Percentiles rank a stretch among this genome's conserved stretches.
Conservation (phyloP, 495 filamentous ascomycete genomes). For the Talaromyces wortmannii region DNA sequence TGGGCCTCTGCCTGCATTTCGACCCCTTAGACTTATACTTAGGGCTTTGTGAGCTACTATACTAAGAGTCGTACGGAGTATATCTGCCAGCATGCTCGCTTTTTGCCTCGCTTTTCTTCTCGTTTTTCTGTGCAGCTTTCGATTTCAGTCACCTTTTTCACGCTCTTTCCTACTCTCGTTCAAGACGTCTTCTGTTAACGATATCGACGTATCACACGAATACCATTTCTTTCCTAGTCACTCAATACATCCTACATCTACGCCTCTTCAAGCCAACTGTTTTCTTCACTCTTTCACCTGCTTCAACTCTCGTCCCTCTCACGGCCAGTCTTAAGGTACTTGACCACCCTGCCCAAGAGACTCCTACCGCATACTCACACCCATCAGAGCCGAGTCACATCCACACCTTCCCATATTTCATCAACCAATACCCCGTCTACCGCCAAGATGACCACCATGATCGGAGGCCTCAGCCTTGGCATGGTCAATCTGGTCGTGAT, state of each 20-base stretch:
- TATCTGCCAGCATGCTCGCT: no score
- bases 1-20: no score
- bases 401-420: neutral
- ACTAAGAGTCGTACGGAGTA: no score
- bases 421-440: neutral
- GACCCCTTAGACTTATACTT: no score
- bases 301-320: no score
- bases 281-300: no score
- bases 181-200: neutral
- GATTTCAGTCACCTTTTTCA: neutral
- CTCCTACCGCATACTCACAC: no score
- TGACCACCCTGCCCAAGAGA: no score
- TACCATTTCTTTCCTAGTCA: neutral
- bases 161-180: neutral
- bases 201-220: neutral
- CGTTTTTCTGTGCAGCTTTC: no score
- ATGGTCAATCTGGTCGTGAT: constrained; percentile 5
- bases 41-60: no score
- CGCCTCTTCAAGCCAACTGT: neutral
- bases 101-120: no score
- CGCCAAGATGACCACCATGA: neutral
- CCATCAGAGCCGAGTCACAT: neutral
- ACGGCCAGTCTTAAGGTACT: no score
- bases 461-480: constrained; percentile 2
- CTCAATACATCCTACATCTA: neutral